Conservation (phyloP, 352 stramenopile genomes). For the Sclerospora graminicola region DNA sequence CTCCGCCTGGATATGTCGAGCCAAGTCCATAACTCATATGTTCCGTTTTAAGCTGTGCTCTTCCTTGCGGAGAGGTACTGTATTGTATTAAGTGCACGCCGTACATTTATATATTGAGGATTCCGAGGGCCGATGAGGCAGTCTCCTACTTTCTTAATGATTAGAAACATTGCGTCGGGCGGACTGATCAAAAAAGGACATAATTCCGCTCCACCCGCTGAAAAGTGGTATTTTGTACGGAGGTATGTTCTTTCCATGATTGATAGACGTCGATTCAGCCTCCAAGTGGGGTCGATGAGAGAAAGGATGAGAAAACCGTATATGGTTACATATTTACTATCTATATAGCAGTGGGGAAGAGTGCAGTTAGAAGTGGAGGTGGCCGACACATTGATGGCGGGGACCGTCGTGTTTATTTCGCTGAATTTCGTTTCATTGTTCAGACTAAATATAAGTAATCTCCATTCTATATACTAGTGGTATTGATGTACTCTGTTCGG, state of each 20-base stretch:
- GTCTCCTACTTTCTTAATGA: conserved; percentile 55
- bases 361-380: conserved; percentile 15
- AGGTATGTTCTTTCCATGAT: conserved; percentile 39
- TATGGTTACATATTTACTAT: conserved; percentile 1
- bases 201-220: conserved; percentile 38
- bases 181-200: conserved; percentile 67
- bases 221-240: conserved; percentile 45
- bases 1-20: conserved; percentile 20
- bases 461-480: too few relatives aligned
- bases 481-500: too few relatives aligned
- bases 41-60: conserved; percentile 15
- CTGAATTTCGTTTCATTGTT: too few relatives aligned
- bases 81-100: conserved; percentile 6
- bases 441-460: too few relatives aligned
- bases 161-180: conserved; percentile 79
- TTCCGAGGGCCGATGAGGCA: conserved; percentile 14
- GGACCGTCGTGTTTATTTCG: conserved; percentile 10
- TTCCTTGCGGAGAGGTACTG: conserved; percentile 3
- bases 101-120: conserved; percentile 18
- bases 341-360: conserved; percentile 11
- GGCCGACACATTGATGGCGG: conserved; percentile 13
- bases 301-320: conserved; percentile 25
- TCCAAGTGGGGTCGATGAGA: conserved; percentile 54
- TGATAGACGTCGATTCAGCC: conserved; percentile 57
- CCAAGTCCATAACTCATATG: conserved; percentile 16